A percentile compares a stretch with the other conserved stretches of the same genome.
Evolutionary conservation across 148 eudicot species (phyloP).

Genomic region (Polygonum aviculare): DNA sequence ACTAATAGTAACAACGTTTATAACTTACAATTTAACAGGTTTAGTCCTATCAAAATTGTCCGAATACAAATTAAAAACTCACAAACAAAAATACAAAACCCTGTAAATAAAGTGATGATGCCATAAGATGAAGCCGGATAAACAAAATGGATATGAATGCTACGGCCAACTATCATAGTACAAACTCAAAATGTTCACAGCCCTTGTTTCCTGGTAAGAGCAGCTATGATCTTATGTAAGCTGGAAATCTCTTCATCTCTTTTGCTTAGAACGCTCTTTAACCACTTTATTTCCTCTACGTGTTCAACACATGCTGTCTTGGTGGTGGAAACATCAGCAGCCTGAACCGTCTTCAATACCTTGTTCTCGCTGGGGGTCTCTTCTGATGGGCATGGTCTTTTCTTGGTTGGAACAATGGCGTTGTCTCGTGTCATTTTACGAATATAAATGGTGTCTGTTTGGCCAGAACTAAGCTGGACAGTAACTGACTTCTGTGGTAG

Average conservation of each 20-base stretch:
- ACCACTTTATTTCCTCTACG: conserved; percentile 52
- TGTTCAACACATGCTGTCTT: conserved; percentile 32
- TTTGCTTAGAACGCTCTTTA: conserved; percentile 47
- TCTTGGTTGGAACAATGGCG: conserved; percentile 31
- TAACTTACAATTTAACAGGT: too few relatives aligned
- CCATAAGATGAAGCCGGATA: background rate
- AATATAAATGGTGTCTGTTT: conserved; percentile 36
- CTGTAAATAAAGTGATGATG: background rate
- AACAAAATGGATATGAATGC: background rate
- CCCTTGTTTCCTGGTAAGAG: conserved; percentile 81
- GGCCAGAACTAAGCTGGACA: conserved; percentile 46
- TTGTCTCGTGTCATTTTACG: conserved; percentile 43
- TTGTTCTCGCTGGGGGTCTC: conserved; percentile 22
- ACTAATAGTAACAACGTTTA: too few relatives aligned
- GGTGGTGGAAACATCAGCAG: conserved; percentile 12
- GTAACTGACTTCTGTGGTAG: conserved; percentile 45
- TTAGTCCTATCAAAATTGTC: background rate
- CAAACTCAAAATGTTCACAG: conserved; percentile 15
- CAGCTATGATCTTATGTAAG: conserved; percentile 61
- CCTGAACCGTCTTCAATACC: conserved; percentile 37
- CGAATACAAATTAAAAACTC: background rate
- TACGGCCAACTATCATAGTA: background rate
- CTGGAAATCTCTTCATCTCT: conserved; percentile 62
- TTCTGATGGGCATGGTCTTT: conserved; percentile 40
- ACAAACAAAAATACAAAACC: background rate